phyloP scores from a whole-genome alignment of 768 basidiomycete species.

The Kwoniella bestiolae region DNA sequence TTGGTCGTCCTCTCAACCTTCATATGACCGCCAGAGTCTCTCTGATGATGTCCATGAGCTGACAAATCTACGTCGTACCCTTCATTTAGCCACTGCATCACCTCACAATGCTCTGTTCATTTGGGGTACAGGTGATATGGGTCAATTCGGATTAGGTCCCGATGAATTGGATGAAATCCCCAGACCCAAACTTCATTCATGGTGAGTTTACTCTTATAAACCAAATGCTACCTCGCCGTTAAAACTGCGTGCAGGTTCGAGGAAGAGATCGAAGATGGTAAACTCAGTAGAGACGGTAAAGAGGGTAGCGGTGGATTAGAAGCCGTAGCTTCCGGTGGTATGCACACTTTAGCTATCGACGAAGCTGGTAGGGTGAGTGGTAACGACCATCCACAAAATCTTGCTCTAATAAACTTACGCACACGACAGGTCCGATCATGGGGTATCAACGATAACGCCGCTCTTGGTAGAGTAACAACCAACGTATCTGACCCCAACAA shows the following conservation, averaged over 20 bases:
- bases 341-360: constrained; percentile 87
- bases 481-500: constrained; percentile 59
- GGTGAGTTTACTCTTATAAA: constrained; percentile 57
- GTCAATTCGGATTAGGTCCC: constrained; percentile 87
- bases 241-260: constrained; percentile 64
- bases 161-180: constrained; percentile 69
- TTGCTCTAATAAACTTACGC: background rate
- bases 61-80: background rate
- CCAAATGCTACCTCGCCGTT: background rate
- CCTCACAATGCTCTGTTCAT: constrained; percentile 77
- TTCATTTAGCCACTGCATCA: constrained; percentile 30
- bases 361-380: constrained; percentile 81
- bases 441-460: constrained; percentile 78
- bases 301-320: constrained; percentile 68
- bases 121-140: constrained; percentile 91
- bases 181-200: constrained; percentile 74
- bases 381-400: background rate
- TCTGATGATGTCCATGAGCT: background rate
- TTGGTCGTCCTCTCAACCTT: constrained; percentile 15
- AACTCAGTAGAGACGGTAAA: constrained; percentile 64
- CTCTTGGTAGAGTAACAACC: constrained; percentile 77
- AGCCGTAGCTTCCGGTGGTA: constrained; percentile 76
- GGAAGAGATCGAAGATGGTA: constrained; percentile 71
- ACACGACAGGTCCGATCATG: constrained; percentile 48
- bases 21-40: too few species aligned